phyloP scores from a whole-genome alignment of 2,329 filamentous ascomycete genomes.

The Pseudocercospora eumusae region DNA sequence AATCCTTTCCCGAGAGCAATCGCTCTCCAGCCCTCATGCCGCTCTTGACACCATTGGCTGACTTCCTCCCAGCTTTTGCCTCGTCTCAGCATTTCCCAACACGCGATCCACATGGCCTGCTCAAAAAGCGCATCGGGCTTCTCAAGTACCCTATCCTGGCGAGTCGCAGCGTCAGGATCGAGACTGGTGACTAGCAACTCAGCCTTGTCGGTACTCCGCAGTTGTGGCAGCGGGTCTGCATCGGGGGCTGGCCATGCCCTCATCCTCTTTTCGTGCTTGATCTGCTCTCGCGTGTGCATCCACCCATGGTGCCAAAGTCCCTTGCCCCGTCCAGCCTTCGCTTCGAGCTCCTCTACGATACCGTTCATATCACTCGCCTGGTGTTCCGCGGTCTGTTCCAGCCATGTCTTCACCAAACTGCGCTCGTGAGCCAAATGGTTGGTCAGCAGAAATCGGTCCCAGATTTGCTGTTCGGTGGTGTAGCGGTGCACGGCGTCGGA shows the following conservation, averaged over 20 bases:
- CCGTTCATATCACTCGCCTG: conserved; percentile 71
- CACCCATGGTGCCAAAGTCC: conserved; percentile 85
- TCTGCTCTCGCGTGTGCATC: conserved; percentile 84
- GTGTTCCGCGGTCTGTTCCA: conserved; percentile 72
- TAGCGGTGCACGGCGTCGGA: conserved; percentile 49
- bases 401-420: conserved; percentile 78
- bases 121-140: conserved; percentile 86
- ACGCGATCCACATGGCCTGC: conserved; percentile 87
- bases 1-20: conserved; percentile 69
- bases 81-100: conserved; percentile 86
- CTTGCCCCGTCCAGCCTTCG: conserved; percentile 68
- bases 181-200: conserved; percentile 78
- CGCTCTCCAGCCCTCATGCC: conserved; percentile 86
- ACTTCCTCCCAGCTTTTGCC: conserved; percentile 75
- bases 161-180: conserved; percentile 84
- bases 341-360: conserved; percentile 67
- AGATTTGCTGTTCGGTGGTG: conserved; percentile 63
- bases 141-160: conserved; percentile 75
- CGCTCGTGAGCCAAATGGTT: conserved; percentile 76
- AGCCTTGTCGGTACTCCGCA: conserved; percentile 52
- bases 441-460: conserved; percentile 71
- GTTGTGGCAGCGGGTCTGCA: conserved; percentile 53
- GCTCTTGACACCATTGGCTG: conserved; percentile 80
- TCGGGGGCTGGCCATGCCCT: conserved; percentile 55
- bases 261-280: conserved; percentile 86